Conservation (phyloP, 371 early-diverging fungal species). For the Actinomortierella ambigua region DNA sequence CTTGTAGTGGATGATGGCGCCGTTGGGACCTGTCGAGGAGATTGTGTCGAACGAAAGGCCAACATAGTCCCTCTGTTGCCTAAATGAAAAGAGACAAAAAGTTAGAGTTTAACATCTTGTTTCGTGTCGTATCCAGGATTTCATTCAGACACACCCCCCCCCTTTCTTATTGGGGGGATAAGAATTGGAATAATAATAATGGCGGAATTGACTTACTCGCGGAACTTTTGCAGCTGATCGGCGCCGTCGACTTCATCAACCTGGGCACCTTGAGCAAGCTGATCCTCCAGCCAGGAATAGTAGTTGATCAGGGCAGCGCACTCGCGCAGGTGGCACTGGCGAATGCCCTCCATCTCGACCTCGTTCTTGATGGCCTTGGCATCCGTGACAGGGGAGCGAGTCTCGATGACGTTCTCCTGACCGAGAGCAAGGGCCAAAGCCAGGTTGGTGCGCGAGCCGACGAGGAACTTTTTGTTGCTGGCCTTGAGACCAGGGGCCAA, state of each 20-base stretch:
- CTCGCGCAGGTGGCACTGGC: slow-evolving; percentile 93
- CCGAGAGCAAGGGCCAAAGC: slow-evolving; percentile 64
- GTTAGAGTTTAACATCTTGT: no score
- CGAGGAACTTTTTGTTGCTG: slow-evolving; percentile 58
- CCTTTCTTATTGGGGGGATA: background rate
- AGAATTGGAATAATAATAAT: background rate
- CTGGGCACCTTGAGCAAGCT: slow-evolving; percentile 69
- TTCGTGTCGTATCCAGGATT: background rate
- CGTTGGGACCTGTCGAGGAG: slow-evolving; percentile 94
- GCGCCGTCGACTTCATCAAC: slow-evolving; percentile 85
- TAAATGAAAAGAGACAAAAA: slow-evolving; percentile 13
- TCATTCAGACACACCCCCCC: background rate
- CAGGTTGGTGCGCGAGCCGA: slow-evolving; percentile 64
- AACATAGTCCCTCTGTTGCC: slow-evolving; percentile 74
- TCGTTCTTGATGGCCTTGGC: slow-evolving; percentile 95
- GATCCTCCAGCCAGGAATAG: slow-evolving; percentile 95
- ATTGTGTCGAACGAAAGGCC: slow-evolving; percentile 98
- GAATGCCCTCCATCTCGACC: slow-evolving; percentile 92
- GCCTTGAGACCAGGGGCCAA: slow-evolving; percentile 32
- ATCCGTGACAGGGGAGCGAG: slow-evolving; percentile 73
- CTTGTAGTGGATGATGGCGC: slow-evolving; percentile 98
- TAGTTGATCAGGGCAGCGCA: slow-evolving; percentile 90
- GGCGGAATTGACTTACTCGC: slow-evolving; percentile 45
- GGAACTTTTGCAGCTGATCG: slow-evolving; percentile 74
- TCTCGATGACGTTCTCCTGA: slow-evolving; percentile 53